These are phyloP conservation scores for Moesziomyces sp. DNA, from an alignment of 1,284 basidiomycete species.

Conservation along the genomic window DNA sequence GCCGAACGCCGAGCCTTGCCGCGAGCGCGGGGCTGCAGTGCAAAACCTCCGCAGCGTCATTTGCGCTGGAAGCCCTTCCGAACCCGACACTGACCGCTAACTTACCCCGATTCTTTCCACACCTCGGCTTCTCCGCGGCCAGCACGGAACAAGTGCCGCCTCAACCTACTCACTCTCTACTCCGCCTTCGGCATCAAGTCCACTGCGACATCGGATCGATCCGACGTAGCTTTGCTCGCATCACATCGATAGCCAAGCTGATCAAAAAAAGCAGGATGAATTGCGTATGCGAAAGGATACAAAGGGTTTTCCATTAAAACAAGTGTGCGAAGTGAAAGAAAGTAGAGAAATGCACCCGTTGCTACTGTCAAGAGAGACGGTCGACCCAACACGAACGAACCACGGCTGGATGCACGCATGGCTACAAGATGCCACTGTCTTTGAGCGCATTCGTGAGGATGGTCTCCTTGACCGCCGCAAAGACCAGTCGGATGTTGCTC, in stretches of 20 bases:
- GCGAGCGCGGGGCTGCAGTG: too few relatives aligned
- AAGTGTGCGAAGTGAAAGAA: conserved; percentile 25
- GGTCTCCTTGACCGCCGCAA: conserved; percentile 93
- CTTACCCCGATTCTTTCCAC: too few relatives aligned
- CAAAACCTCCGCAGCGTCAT: too few relatives aligned
- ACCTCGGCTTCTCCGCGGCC: too few relatives aligned
- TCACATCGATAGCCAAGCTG: neutral
- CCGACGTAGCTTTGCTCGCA: neutral
- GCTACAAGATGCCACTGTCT: conserved; percentile 51
- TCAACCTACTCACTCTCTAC: too few relatives aligned
- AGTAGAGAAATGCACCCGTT: neutral
- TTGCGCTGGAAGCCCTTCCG: too few relatives aligned
- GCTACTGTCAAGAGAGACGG: neutral
- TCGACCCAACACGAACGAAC: neutral
- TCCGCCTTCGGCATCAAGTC: too few relatives aligned
- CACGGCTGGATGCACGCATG: neutral
- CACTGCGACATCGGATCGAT: too few relatives aligned
- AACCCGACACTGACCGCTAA: too few relatives aligned
- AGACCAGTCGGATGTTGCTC: conserved; percentile 83
- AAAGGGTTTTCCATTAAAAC: conserved; percentile 39
- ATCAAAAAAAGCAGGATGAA: neutral
- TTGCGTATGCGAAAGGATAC: conserved; percentile 15
- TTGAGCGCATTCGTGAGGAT: conserved; percentile 54
- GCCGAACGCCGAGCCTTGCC: too few relatives aligned
- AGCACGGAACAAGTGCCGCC: too few relatives aligned